phyloP scores from a whole-genome alignment of 768 basidiomycete genomes.

The Boletus insuetus region DNA sequence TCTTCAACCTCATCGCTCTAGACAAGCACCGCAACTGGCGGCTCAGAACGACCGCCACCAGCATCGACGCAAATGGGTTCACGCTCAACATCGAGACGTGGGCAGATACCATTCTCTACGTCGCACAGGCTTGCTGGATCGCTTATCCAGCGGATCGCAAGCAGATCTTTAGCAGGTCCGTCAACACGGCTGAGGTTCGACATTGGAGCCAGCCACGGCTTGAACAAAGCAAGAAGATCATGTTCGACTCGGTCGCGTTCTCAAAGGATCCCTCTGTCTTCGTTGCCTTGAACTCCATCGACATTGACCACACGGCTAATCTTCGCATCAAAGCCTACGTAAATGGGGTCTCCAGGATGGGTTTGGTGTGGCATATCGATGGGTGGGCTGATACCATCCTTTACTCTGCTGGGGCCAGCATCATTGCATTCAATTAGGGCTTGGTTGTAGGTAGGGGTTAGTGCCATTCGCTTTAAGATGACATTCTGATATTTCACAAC shows the following conservation, averaged over 20 bases:
- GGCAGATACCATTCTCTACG: slow-evolving; percentile 8
- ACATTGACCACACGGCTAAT: slow-evolving; percentile 5
- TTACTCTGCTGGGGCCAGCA: background rate
- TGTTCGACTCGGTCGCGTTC: background rate
- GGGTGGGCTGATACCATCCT: slow-evolving; percentile 2
- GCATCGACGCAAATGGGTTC: slow-evolving; percentile 12
- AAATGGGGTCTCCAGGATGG: background rate
- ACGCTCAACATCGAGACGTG: slow-evolving; percentile 15
- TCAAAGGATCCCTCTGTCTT: slow-evolving; percentile 4
- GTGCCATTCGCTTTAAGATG: no score
- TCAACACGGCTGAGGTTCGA: slow-evolving; percentile 7
- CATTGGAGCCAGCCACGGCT: background rate
- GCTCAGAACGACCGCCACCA: background rate
- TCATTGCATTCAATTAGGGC: no score
- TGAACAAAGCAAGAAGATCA: slow-evolving; percentile 4
- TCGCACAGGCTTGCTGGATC: slow-evolving; percentile 13
- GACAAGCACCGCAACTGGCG: background rate
- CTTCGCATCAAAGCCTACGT: slow-evolving; percentile 16
- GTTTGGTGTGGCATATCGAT: slow-evolving; percentile 7
- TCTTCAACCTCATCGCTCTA: background rate
- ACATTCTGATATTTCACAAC: no score
- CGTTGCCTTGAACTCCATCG: slow-evolving; percentile 16
- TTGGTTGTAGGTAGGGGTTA: no score
- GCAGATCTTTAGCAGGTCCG: slow-evolving; percentile 14
- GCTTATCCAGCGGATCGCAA: slow-evolving; percentile 21